Base-by-base conservation (phyloP, 345 rosid genomes). In the Dovyalis caffra region DNA sequence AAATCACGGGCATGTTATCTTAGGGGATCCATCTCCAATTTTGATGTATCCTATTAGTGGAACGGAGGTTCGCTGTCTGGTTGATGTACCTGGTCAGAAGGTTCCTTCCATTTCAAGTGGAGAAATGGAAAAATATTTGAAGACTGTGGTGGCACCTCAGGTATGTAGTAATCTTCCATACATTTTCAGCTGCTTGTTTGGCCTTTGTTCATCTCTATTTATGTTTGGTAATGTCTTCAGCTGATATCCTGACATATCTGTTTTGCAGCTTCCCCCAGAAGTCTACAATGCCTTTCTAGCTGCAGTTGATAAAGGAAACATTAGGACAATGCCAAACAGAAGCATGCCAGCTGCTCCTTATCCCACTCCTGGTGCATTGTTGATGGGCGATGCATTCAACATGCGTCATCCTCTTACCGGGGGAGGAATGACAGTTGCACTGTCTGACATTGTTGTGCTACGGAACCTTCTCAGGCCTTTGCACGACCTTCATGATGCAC, bases 331-430 rank as follows among this genome's bases (percentile, higher is more conserved):
- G 83, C 83, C 83, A 53, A 80, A 80, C 76, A 71, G 79, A 71
- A 80, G 83, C 65, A 80, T 80, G 83, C 83, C 83, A 45, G 83
- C 83, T 45, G 38, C 64, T 66, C 83, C 83, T 16, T 61, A 75
- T 66, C 79, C 83, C 45, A 80, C 83, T 9, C 79, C 79, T 21
- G 79, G 79, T 57, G 83, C 83, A 26, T 60, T 80, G 58, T 58
- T 80, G 32, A 80, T 80, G 79, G 79, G 83, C 23, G 83, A 80
- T 51, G 79, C 83, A 32, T 80, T 80, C 56, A 80, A 80, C 70
- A 80, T 80, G 83, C 79, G 83, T 3, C 83, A 80, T 74, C 83
- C 83, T 70, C 66, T 75, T 14, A 80, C 83, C 5, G 83, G 83
- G 10, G 83, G 83, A 40, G 83, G 83, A 60, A 80, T 80, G 83